A percentile compares a stretch with the other conserved stretches of the same genome.
These are phyloP conservation scores for Tetrapisispora namnaoensis DNA, from an alignment of 805 yeast species.

Conservation along the genomic window DNA sequence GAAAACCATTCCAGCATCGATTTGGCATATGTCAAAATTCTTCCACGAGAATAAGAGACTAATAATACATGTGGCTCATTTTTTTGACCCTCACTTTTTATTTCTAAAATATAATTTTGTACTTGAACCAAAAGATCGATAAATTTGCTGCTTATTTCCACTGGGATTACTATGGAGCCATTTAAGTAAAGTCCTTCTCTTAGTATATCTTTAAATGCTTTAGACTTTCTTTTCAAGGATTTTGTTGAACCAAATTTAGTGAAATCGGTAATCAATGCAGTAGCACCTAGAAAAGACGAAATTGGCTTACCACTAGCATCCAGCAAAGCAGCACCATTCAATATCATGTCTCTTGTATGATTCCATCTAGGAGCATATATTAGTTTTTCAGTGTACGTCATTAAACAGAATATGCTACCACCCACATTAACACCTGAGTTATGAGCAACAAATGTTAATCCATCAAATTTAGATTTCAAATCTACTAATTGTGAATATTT, in stretches of 20 bases:
- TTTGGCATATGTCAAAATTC: slow-evolving; percentile 69
- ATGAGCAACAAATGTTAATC: slow-evolving; percentile 62
- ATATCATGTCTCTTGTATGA: slow-evolving; percentile 78
- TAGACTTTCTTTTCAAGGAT: slow-evolving; percentile 54
- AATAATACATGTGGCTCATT: slow-evolving; percentile 59
- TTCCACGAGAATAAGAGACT: slow-evolving; percentile 69
- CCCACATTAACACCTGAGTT: slow-evolving; percentile 92
- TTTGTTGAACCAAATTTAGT: slow-evolving; percentile 48
- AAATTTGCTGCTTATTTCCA: slow-evolving; percentile 69
- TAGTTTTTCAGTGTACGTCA: slow-evolving; percentile 66
- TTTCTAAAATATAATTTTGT: slow-evolving; percentile 48
- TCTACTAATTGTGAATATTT: slow-evolving; percentile 72
- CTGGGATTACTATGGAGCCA: slow-evolving; percentile 76
- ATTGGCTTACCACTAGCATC: slow-evolving; percentile 50
- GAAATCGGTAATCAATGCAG: slow-evolving; percentile 65
- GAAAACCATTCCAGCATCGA: slow-evolving; percentile 96
- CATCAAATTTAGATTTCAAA: slow-evolving; percentile 49
- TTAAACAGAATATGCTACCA: slow-evolving; percentile 80
- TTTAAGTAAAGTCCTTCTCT: slow-evolving; percentile 31
- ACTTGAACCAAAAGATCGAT: slow-evolving; percentile 66
- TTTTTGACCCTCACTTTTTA: slow-evolving; percentile 27
- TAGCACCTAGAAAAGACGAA: slow-evolving; percentile 63
- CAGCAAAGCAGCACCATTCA: slow-evolving; percentile 59
- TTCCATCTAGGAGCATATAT: slow-evolving; percentile 91
- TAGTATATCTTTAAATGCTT: slow-evolving; percentile 56